Conservation (phyloP, 140 eudicot species). For the Ambrosia hybrid region DNA sequence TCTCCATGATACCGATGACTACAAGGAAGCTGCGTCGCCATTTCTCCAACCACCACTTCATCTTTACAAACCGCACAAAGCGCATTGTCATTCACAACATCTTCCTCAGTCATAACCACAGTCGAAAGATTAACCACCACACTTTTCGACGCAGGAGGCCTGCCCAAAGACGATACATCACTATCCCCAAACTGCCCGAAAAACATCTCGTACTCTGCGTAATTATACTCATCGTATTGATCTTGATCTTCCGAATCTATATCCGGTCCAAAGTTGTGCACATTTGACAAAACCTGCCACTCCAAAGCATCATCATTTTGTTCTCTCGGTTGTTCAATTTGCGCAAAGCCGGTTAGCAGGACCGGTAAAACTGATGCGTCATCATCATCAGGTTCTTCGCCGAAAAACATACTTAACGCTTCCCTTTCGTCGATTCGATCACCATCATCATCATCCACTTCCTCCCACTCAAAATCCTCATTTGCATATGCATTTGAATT, state of each 20-base stretch:
- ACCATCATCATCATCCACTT: conserved; percentile 52
- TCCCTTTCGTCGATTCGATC: conserved; percentile 50
- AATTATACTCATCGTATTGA: conserved; percentile 37
- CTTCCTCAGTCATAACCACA: conserved; percentile 40
- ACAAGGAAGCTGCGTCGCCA: conserved; percentile 53
- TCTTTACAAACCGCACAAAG: conserved; percentile 75
- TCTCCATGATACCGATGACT: conserved; percentile 62
- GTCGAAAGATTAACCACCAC: conserved; percentile 41
- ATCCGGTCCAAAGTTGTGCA: conserved; percentile 32
- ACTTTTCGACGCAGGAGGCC: conserved; percentile 59
- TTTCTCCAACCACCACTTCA: conserved; percentile 50
- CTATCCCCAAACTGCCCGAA: conserved; percentile 62
- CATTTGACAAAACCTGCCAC: conserved; percentile 58
- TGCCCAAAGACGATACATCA: conserved; percentile 34
- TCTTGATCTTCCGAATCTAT: conserved; percentile 20
- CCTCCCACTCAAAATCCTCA: conserved; percentile 79
- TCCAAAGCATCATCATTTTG: conserved; percentile 32
- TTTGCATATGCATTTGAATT: conserved; percentile 23
- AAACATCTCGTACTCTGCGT: conserved; percentile 54
- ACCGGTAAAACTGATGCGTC: conserved; percentile 31
- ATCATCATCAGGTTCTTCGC: conserved; percentile 42
- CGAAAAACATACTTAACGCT: conserved; percentile 39
- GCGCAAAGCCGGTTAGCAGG: background rate
- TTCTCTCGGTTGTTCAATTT: background rate
- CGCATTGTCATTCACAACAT: conserved; percentile 30